Base-by-base conservation (phyloP, 1,284 basidiomycete genomes). In the Irpex sp. region DNA sequence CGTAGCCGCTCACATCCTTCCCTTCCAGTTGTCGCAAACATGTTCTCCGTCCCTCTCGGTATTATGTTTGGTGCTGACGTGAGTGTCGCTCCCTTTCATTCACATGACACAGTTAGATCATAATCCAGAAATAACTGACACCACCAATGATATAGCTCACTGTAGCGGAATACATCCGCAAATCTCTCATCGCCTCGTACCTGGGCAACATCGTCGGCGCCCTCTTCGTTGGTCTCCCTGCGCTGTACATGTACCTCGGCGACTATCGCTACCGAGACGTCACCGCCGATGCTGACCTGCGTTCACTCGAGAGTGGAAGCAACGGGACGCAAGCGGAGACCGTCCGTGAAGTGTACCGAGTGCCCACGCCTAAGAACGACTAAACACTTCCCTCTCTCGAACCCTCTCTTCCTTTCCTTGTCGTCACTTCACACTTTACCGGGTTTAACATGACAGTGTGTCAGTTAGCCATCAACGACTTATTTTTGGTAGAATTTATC, bases 31-130 rank as follows among this genome's bases (percentile, higher is more conserved):
- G 76, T 87, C 33, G 88, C 89, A 31, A 90, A 90, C 71, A 92
- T 91, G 89, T 90, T 87, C 73, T 88, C 84, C 7, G 76, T 90
- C 4, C 86, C 89, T 5, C 74, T 91, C 58, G 80, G 87, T n/a
- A 89, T 92, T 58, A 85, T 90, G 79, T 87, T 90, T 69, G 84
- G 86, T 51, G 86, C 87, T 17, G 75, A 84, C 61, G 88, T 88
- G 71, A 68, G 83, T 66, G 5, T 36, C 71, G 11, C 37, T 26
- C 19, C 35, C 13, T 58, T 43, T 37, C 11, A 36, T 4, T 37
- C 46, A 46, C 51, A 11, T 26, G 7, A 26, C 35, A 55, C 11
- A 15, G 43, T 39, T 35, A 50, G 31, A 57, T 26, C 63, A 37
- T 70, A 19, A 67, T 43, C 19, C n/a, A 46, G 13, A 26, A 26